phyloP scores from a whole-genome alignment of 1,284 basidiomycete genomes.

The Microbotryomycetes sp. region DNA sequence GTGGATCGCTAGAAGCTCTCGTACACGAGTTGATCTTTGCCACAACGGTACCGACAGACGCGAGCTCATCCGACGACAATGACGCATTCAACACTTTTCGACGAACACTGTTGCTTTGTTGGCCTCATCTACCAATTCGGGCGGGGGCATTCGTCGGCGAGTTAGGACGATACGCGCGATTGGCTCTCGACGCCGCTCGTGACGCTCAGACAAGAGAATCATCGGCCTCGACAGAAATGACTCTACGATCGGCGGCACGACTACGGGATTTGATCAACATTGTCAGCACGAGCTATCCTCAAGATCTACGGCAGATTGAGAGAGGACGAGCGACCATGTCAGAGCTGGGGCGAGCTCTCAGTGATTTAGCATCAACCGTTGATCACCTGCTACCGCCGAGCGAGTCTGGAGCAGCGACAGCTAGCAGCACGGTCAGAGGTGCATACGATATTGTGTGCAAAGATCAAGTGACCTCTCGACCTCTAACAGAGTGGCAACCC shows the following conservation, averaged over 20 bases:
- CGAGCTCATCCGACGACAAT: not conserved
- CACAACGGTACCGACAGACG: conserved; percentile 3
- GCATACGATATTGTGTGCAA: not conserved
- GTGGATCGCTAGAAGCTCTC: conserved; percentile 64
- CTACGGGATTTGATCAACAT: not conserved
- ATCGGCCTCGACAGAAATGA: not conserved
- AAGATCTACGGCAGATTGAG: not conserved
- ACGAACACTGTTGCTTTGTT: conserved; percentile 52
- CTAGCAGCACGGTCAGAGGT: not conserved
- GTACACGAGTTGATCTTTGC: conserved; percentile 66
- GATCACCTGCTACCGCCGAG: not conserved
- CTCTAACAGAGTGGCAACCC: conserved; percentile 1
- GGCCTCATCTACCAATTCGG: conserved; percentile 55
- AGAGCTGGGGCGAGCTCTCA: not conserved
- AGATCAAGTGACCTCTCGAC: not conserved
- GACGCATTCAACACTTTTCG: conserved; percentile 56
- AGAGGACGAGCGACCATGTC: not conserved
- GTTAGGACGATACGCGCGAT: conserved; percentile 51
- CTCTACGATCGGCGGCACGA: not conserved
- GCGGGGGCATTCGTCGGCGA: conserved; percentile 57
- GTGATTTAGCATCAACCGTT: not conserved
- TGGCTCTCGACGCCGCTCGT: not conserved
- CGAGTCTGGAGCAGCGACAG: not conserved
- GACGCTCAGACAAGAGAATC: not conserved
- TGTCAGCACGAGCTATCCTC: not conserved